Conservation (phyloP, 306 rosid species). For the Morella rubra region DNA sequence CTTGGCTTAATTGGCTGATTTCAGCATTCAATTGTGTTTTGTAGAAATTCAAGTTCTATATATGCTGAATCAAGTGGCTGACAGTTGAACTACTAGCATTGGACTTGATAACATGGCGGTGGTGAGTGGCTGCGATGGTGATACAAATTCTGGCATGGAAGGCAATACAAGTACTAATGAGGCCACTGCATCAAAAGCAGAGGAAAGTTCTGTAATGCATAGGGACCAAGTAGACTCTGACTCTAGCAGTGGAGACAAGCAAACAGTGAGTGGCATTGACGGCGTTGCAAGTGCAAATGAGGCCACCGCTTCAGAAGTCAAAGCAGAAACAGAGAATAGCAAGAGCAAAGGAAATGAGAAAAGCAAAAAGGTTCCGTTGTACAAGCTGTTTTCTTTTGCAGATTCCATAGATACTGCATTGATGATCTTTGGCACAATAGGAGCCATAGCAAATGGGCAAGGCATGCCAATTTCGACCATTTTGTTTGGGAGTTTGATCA, state of each 20-base stretch:
- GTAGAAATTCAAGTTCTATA: not conserved
- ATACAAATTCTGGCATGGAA: not conserved
- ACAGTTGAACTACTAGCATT: not conserved
- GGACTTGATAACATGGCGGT: conserved; percentile 23
- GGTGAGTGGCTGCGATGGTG: not conserved
- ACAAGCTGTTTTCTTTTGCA: conserved; percentile 47
- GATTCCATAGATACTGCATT: conserved; percentile 34
- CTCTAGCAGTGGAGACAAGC: too few species aligned
- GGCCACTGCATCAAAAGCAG: conserved; percentile 2
- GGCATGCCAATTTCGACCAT: conserved; percentile 39
- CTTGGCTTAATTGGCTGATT: too few species aligned
- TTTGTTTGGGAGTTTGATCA: conserved; percentile 33
- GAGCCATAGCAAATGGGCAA: conserved; percentile 43
- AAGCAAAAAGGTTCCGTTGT: conserved; percentile 30
- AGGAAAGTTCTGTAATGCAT: not conserved
- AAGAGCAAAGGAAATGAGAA: conserved; percentile 16
- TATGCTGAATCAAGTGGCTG: not conserved
- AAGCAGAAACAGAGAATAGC: conserved; percentile 4
- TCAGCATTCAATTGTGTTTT: not conserved
- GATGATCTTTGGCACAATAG: conserved; percentile 39
- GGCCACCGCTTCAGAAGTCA: conserved; percentile 7
- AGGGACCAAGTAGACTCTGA: too few species aligned
- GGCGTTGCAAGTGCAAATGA: not conserved
- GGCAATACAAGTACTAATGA: not conserved
- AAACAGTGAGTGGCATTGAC: not conserved